A percentile compares a stretch with the other conserved stretches of the same genome.
Conservation (phyloP, 2,329 filamentous ascomycete species). For the Purpureocillium lavendulum region DNA sequence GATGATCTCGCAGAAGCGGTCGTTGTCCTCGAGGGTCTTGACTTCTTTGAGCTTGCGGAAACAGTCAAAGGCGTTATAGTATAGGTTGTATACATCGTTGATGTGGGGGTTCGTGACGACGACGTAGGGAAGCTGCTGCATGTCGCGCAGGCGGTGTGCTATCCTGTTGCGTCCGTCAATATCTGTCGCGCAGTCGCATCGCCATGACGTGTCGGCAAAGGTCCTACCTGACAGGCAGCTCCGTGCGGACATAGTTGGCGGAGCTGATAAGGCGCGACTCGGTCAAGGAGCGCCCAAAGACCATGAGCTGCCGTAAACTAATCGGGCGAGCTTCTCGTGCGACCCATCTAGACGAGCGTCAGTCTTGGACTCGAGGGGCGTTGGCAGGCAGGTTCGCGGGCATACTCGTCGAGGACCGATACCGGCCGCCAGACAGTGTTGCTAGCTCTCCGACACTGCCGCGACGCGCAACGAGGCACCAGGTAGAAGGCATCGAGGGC, state of each 20-base stretch:
- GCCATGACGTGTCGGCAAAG: not conserved
- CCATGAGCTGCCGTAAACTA: constrained; percentile 90
- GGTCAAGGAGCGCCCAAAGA: constrained; percentile 89
- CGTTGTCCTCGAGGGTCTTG: constrained; percentile 81
- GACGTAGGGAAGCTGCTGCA: constrained; percentile 92
- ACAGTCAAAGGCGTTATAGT: constrained; percentile 91
- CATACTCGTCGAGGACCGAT: constrained; percentile 57
- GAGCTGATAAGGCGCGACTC: constrained; percentile 85
- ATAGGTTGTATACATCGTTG: constrained; percentile 90
- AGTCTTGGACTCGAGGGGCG: constrained; percentile 6
- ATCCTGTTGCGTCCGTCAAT: constrained; percentile 43
- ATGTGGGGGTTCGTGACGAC: constrained; percentile 95
- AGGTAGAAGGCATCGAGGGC: constrained; percentile 2
- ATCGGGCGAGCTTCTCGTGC: constrained; percentile 89
- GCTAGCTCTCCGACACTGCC: constrained; percentile 12
- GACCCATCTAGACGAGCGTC: constrained; percentile 62
- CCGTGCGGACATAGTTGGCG: constrained; percentile 93
- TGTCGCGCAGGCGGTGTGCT: constrained; percentile 90
- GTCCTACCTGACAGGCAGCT: constrained; percentile 44
- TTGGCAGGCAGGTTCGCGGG: constrained; percentile 9
- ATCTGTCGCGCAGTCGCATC: not conserved
- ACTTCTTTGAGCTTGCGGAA: constrained; percentile 81
- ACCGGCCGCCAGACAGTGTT: constrained; percentile 51
- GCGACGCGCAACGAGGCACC: constrained; percentile 1
- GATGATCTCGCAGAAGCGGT: constrained; percentile 73